phyloP scores from a whole-genome alignment of 2,329 filamentous ascomycete genomes.

The Neopestalotiopsis rosae region DNA sequence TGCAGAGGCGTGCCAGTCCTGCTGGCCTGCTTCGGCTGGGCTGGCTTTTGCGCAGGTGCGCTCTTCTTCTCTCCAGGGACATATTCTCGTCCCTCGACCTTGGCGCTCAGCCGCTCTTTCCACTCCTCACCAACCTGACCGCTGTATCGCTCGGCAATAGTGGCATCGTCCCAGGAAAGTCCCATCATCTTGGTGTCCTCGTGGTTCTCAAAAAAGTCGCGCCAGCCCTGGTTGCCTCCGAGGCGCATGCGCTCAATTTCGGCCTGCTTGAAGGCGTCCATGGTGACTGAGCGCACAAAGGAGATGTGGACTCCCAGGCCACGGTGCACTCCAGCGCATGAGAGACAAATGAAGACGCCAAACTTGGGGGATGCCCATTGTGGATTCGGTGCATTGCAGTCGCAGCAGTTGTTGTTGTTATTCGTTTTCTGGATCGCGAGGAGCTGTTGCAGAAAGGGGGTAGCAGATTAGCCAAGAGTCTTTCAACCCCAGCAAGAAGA shows the following conservation, averaged over 20 bases:
- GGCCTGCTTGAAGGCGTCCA: conserved; percentile 95
- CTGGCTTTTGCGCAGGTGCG: conserved; percentile 36
- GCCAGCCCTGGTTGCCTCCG: conserved; percentile 89
- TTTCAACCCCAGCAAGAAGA: background rate
- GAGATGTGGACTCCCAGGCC: conserved; percentile 97
- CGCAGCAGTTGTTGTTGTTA: conserved; percentile 89
- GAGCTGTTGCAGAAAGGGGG: conserved; percentile 61
- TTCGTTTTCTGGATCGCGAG: conserved; percentile 89
- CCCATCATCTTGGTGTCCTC: conserved; percentile 69
- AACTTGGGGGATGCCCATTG: conserved; percentile 99
- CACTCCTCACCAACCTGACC: conserved; percentile 92
- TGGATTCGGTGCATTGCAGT: conserved; percentile 92
- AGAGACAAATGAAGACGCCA: conserved; percentile 97
- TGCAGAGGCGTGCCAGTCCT: conserved; percentile 44
- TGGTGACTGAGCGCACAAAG: conserved; percentile 95
- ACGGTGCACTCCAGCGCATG: conserved; percentile 92
- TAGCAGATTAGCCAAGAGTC: background rate
- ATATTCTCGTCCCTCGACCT: conserved; percentile 88
- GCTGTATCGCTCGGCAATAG: conserved; percentile 88
- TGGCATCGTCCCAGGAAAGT: conserved; percentile 81
- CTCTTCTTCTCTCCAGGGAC: conserved; percentile 71
- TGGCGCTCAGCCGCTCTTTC: conserved; percentile 86
- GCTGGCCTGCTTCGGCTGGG: conserved; percentile 38
- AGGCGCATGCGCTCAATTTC: conserved; percentile 94
- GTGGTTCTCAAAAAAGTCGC: conserved; percentile 82